These are phyloP conservation scores for Vitis hybrid DNA, from an alignment of 177 flowering plant species.

Conservation along the genomic window DNA sequence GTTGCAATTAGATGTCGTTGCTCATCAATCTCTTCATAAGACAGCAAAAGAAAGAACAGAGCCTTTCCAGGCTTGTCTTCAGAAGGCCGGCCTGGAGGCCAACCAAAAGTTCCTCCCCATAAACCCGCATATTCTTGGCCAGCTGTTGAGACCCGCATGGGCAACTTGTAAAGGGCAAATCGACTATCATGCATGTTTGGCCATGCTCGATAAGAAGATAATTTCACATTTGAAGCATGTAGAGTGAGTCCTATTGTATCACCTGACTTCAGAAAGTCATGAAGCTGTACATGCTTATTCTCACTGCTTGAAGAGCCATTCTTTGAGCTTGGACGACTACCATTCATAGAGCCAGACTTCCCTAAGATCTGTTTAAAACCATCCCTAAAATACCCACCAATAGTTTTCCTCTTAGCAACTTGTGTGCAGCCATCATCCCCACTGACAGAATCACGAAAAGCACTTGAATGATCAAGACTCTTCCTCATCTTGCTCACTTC, in stretches of 20 bases:
- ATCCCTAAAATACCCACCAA: slow-evolving; percentile 51
- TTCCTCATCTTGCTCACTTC: slow-evolving; percentile 47
- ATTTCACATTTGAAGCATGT: slow-evolving; percentile 52
- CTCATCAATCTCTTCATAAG: slow-evolving; percentile 75
- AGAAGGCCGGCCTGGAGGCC: slow-evolving; percentile 84
- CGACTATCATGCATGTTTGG: slow-evolving; percentile 85
- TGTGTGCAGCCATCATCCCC: slow-evolving; percentile 35
- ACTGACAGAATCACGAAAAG: slow-evolving; percentile 22
- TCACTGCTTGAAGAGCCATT: slow-evolving; percentile 52
- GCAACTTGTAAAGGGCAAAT: slow-evolving; percentile 88
- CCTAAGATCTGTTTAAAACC: slow-evolving; percentile 63
- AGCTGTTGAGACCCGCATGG: slow-evolving; percentile 39
- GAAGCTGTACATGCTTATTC: slow-evolving; percentile 62
- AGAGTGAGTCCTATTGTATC: slow-evolving; percentile 63
- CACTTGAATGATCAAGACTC: slow-evolving; percentile 36
- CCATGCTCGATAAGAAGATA: slow-evolving; percentile 83
- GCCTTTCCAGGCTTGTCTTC: slow-evolving; percentile 95
- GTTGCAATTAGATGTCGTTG: slow-evolving; percentile 70
- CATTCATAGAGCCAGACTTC: slow-evolving; percentile 42
- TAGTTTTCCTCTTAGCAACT: slow-evolving; percentile 39
- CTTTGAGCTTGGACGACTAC: slow-evolving; percentile 24
- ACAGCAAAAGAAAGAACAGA: slow-evolving; percentile 77
- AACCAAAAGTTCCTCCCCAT: slow-evolving; percentile 96
- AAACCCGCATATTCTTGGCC: slow-evolving; percentile 77
- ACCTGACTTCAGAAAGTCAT: slow-evolving; percentile 65